phyloP scores from a whole-genome alignment of 495 filamentous ascomycete species.

The Podospora bellae-mahoneyi region DNA sequence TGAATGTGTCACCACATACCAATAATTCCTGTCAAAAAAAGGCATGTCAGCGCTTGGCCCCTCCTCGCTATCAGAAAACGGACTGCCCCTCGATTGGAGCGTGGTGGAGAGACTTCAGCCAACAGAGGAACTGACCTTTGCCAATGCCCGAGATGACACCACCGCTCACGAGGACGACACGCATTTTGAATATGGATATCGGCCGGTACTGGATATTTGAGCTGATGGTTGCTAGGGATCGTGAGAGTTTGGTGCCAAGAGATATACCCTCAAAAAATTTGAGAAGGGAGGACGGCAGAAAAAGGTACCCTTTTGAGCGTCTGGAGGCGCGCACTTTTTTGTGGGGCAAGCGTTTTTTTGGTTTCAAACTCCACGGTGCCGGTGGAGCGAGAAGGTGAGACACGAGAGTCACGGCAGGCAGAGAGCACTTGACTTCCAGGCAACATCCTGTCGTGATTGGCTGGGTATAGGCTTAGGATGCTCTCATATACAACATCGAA shows the following conservation, averaged over 20 bases:
- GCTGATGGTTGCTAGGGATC: neutral
- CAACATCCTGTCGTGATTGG: neutral
- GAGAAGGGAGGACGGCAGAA: neutral
- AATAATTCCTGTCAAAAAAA: slow-evolving; percentile 12
- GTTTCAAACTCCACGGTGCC: neutral
- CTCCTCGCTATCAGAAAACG: neutral
- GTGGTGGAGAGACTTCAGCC: neutral
- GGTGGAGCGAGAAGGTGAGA: neutral
- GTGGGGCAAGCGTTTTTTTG: neutral
- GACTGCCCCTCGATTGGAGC: neutral
- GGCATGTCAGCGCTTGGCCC: neutral
- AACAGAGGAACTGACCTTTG: slow-evolving; percentile 3
- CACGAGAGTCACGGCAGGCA: no score
- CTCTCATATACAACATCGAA: no score
- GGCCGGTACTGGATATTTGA: neutral
- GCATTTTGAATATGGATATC: slow-evolving; percentile 3
- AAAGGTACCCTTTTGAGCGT: neutral
- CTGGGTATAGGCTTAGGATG: neutral
- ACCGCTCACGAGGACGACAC: slow-evolving; percentile 12
- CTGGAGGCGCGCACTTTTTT: neutral
- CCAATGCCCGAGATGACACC: slow-evolving; percentile 10
- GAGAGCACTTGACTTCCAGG: neutral
- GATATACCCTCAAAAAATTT: neutral
- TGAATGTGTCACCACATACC: slow-evolving; percentile 2
- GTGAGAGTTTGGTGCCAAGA: neutral